Conservation (phyloP, 768 basidiomycete genomes). For the Psilocybe sp. region DNA sequence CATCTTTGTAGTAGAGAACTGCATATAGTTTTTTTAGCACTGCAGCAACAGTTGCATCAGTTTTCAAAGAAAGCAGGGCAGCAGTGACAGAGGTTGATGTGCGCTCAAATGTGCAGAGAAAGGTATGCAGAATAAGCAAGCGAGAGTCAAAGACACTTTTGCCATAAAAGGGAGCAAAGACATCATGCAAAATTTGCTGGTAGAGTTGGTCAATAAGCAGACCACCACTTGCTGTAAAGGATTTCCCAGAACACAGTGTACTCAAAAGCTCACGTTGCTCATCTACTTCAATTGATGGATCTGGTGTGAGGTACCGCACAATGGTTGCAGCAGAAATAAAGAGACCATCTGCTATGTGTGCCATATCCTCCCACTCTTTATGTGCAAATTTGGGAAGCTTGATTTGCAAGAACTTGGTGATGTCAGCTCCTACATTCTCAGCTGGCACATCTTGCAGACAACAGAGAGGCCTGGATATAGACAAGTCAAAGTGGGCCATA, state of each 20-base stretch:
- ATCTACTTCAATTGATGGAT: not conserved
- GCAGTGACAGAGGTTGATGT: constrained; percentile 9
- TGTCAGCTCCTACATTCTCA: not conserved
- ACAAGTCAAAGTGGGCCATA: not conserved
- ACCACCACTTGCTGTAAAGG: not conserved
- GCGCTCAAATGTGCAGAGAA: constrained; percentile 15
- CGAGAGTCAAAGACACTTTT: constrained; percentile 3
- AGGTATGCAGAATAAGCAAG: constrained; percentile 13
- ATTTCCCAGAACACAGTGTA: not conserved
- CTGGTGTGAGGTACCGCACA: constrained; percentile 11
- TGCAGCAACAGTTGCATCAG: not conserved
- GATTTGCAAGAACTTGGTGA: not conserved
- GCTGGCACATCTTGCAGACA: not conserved
- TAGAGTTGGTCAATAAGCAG: constrained; percentile 8
- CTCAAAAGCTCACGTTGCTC: not conserved
- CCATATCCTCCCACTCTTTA: constrained; percentile 7
- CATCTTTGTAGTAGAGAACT: constrained; percentile 17
- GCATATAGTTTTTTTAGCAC: constrained; percentile 14
- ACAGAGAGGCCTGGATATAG: not conserved
- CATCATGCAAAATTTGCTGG: constrained; percentile 6
- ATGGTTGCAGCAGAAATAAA: constrained; percentile 21
- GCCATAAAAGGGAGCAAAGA: constrained; percentile 5
- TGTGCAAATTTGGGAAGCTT: not conserved
- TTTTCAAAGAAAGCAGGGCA: constrained; percentile 1
- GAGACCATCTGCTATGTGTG: constrained; percentile 8